Conservation (phyloP, 768 basidiomycete species). For the Mycena kentingensis region DNA sequence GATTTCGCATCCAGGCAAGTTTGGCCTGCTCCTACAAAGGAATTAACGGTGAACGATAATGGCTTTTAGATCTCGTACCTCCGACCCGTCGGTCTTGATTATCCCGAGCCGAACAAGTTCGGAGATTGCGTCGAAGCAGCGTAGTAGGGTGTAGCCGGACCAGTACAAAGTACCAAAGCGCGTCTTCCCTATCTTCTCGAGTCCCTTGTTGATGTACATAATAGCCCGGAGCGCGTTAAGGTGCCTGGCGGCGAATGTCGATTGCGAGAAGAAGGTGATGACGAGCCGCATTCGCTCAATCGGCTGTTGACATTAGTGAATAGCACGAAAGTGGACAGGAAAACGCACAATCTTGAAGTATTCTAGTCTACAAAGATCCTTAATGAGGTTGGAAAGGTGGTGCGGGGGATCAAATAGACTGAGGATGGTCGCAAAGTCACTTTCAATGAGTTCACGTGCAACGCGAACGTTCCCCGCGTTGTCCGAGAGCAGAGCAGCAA, state of each 20-base stretch:
- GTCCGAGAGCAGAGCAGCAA: no score
- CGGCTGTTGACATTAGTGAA: no score
- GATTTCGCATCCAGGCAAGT: conserved; percentile 3
- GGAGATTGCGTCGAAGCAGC: conserved; percentile 19
- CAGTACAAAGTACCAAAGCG: conserved; percentile 27
- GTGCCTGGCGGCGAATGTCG: conserved; percentile 12
- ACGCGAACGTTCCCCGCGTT: no score
- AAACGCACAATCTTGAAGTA: no score
- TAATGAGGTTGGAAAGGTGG: no score
- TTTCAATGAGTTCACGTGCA: no score
- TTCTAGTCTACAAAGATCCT: no score
- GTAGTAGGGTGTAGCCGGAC: conserved; percentile 12
- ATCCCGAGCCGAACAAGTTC: conserved; percentile 10
- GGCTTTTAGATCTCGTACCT: background rate
- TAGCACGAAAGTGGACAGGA: no score
- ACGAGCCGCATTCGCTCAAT: conserved; percentile 7
- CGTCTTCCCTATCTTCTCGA: conserved; percentile 27
- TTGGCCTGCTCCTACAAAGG: background rate
- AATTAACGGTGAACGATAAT: background rate
- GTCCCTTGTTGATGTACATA: conserved; percentile 12
- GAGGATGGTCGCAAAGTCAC: no score
- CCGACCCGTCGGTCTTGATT: background rate
- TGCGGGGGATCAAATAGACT: no score
- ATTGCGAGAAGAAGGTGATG: conserved; percentile 18
- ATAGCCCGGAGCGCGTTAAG: conserved; percentile 8